Evolutionary conservation across 306 rosid species (phyloP).

Genomic region (Lathyrus aphaca): DNA sequence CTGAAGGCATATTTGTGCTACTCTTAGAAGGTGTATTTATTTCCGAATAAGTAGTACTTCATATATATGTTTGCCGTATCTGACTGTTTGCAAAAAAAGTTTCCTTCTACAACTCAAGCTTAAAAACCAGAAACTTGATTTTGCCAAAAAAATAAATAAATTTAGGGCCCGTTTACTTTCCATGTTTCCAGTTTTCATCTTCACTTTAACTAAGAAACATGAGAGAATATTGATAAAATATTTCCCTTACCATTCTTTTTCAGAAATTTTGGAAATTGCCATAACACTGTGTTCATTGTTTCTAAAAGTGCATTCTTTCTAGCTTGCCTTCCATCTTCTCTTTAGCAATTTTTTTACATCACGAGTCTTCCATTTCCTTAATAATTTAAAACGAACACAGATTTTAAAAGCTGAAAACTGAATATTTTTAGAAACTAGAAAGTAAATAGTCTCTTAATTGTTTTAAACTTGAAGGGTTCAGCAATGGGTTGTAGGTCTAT

Average conservation of each 20-base stretch:
- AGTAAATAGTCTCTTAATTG: neutral
- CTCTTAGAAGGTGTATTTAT: conserved; percentile 5
- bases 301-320: neutral
- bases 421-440: neutral
- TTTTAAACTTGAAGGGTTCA: neutral
- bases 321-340: neutral
- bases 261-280: neutral
- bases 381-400: neutral
- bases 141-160: neutral
- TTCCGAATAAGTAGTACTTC: neutral
- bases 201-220: neutral
- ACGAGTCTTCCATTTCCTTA: neutral
- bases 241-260: neutral
- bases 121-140: neutral
- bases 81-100: neutral
- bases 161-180: neutral
- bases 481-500: neutral
- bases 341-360: neutral
- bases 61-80: conserved; percentile 1
- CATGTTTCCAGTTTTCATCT: neutral
- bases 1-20: conserved; percentile 20
- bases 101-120: neutral
- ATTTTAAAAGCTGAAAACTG: neutral
- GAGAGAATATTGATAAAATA: neutral
- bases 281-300: neutral